A percentile compares a stretch with the other conserved stretches of the same genome.
Conservation (phyloP, 805 yeast genomes). For the Yamadazyma paraphyllophila region DNA sequence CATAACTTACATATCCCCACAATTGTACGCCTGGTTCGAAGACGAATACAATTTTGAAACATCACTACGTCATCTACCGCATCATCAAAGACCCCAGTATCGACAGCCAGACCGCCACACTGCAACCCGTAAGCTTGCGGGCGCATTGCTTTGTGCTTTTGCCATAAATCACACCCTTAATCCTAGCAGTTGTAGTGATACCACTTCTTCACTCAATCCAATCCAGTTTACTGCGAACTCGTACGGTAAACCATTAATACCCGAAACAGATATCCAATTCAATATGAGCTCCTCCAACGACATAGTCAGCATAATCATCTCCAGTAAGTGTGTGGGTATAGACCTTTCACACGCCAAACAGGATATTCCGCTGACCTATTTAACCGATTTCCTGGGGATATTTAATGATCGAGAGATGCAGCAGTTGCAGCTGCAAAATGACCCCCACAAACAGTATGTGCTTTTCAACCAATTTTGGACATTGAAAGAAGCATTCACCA, state of each 20-base stretch:
- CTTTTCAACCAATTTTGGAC: conserved; percentile 70
- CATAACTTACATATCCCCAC: conserved; percentile 15
- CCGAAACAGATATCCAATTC: conserved; percentile 35
- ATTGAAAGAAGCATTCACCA: conserved; percentile 72
- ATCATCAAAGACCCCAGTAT: conserved; percentile 24
- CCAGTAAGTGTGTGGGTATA: conserved; percentile 23
- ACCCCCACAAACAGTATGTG: conserved; percentile 19
- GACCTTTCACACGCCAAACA: conserved; percentile 39
- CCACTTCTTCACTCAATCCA: not conserved
- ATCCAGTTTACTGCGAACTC: conserved; percentile 29
- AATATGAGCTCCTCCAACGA: conserved; percentile 61
- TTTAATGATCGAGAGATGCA: conserved; percentile 37
- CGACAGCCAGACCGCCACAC: not conserved
- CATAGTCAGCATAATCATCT: conserved; percentile 44
- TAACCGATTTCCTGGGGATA: conserved; percentile 41
- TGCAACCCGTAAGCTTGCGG: conserved; percentile 1
- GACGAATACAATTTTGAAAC: conserved; percentile 48
- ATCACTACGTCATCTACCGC: conserved; percentile 41
- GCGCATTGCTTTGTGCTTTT: not conserved
- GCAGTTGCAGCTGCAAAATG: conserved; percentile 21
- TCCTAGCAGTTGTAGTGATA: no score
- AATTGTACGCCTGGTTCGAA: conserved; percentile 15
- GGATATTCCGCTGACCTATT: conserved; percentile 23
- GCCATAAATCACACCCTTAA: not conserved
- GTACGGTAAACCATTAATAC: conserved; percentile 58